Percentiles rank a stretch among this genome's conserved stretches.
These are phyloP conservation scores for Phylloporus sp. DNA, from an alignment of 768 basidiomycete species.

Conservation along the genomic window DNA sequence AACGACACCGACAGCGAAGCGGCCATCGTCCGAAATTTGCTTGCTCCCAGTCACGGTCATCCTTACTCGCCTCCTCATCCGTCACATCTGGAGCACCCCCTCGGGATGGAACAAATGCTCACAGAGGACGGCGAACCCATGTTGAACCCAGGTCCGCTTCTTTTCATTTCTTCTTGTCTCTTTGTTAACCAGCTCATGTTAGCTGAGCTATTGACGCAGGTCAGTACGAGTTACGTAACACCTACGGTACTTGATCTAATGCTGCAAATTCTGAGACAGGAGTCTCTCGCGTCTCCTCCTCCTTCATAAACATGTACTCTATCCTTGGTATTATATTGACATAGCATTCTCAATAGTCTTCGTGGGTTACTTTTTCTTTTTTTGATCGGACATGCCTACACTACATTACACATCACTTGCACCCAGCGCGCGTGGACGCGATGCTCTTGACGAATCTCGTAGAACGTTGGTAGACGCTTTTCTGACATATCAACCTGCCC, in stretches of 20 bases:
- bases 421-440: slow-evolving; percentile 15
- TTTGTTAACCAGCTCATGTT: slow-evolving; percentile 3
- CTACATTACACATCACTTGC: slow-evolving; percentile 28
- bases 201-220: slow-evolving; percentile 63
- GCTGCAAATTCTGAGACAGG: slow-evolving; percentile 34
- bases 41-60: slow-evolving; percentile 20
- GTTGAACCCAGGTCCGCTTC: slow-evolving; percentile 57
- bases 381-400: slow-evolving; percentile 13
- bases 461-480: slow-evolving; percentile 12
- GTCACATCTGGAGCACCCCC: slow-evolving; percentile 31
- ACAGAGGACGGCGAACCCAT: slow-evolving; percentile 64
- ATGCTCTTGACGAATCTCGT: slow-evolving; percentile 11
- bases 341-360: slow-evolving; percentile 18
- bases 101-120: slow-evolving; percentile 49
- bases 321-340: slow-evolving; percentile 19
- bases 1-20: slow-evolving; percentile 14
- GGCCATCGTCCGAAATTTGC: slow-evolving; percentile 9
- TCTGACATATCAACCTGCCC: not conserved
- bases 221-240: slow-evolving; percentile 24
- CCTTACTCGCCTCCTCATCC: slow-evolving; percentile 27
- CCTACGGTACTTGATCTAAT: slow-evolving; percentile 26
- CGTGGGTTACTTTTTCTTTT: slow-evolving; percentile 1
- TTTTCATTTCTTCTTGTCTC: not conserved
- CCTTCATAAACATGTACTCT: slow-evolving; percentile 39
- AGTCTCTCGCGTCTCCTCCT: slow-evolving; percentile 69